Evolutionary conservation across 2,329 filamentous ascomycete species (phyloP).

Genomic region (Coniochaeta sp.): DNA sequence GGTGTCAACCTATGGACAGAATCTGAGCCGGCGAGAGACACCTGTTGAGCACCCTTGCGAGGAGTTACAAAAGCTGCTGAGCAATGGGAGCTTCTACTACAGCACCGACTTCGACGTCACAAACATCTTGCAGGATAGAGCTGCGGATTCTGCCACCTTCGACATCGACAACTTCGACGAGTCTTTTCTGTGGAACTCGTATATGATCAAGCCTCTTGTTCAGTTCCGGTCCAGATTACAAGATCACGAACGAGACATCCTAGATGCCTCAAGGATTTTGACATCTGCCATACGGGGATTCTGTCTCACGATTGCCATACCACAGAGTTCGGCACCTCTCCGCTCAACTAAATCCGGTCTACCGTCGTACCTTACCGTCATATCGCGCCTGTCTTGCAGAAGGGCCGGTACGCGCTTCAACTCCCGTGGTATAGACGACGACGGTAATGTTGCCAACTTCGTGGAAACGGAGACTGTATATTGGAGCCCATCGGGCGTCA

Average conservation of each 20-base stretch:
- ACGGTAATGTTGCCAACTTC: slow-evolving; percentile 96
- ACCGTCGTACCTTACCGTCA: slow-evolving; percentile 79
- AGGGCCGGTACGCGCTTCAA: slow-evolving; percentile 95
- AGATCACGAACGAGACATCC: slow-evolving; percentile 62
- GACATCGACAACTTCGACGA: slow-evolving; percentile 91
- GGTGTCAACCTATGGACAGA: slow-evolving; percentile 39
- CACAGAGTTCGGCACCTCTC: slow-evolving; percentile 66
- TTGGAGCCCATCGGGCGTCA: slow-evolving; percentile 68
- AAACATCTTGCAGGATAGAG: slow-evolving; percentile 81
- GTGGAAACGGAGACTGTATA: slow-evolving; percentile 96
- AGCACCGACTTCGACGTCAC: slow-evolving; percentile 98
- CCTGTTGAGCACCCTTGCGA: slow-evolving; percentile 80
- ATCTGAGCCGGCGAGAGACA: slow-evolving; percentile 58
- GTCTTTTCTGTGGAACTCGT: slow-evolving; percentile 94
- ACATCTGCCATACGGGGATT: slow-evolving; percentile 94
- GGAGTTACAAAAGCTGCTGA: slow-evolving; percentile 83
- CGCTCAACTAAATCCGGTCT: slow-evolving; percentile 59
- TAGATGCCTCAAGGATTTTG: slow-evolving; percentile 83
- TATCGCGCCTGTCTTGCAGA: slow-evolving; percentile 83
- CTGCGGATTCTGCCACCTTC: slow-evolving; percentile 69
- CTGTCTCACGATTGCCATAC: slow-evolving; percentile 78
- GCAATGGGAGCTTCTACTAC: slow-evolving; percentile 95
- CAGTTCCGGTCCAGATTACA: slow-evolving; percentile 80
- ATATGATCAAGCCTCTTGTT: slow-evolving; percentile 91
- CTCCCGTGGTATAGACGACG: slow-evolving; percentile 93